Base-by-base conservation (phyloP, 2,329 filamentous ascomycete species). In the Exophiala oligosperma region DNA sequence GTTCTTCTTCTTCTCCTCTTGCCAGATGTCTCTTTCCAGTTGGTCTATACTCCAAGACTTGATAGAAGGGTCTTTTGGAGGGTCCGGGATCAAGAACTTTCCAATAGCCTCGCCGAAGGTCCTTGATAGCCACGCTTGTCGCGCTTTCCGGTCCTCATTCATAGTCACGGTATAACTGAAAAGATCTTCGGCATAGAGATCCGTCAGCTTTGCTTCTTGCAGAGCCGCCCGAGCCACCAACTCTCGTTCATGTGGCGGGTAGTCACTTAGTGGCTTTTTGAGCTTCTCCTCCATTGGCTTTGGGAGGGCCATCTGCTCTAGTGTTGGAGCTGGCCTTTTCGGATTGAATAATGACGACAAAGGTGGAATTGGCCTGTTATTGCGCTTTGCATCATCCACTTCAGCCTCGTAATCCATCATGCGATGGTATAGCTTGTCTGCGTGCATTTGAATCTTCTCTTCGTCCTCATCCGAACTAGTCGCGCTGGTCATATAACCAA, bases 371-470 rank as follows among this genome's bases (percentile, higher is more conserved):
- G 77, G 74, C 40, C 64, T 52, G 24, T 75, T 74, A 40, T 74
- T 68, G 67, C 77, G 68, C 69, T 73, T 63, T 69, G 83, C 73
- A 73, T 85, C 81, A 63, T 89, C 84, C n/a, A 90, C 85, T 62
- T 82, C 83, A 21, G 79, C 80, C 74, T 99, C 93, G 71, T 96
- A 91, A 61, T 85, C 82, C 38, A 96, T 74, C 87, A 97, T 91
- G 66, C 89, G 85, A 69, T 93, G 89, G 74, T 92, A 99, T 41
- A 99, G 81, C 63, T 84, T 85, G 76, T 99, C 94, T 59, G 93
- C 93, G 73, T 97, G 92, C 87, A 97, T 91, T 75, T 97, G 94
- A 61, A 99, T 91, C 66, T 88, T 84, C 72, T 97, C 92, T 67
- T 96, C 90, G 52, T 90, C 82, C 29, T 86, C 81, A 46, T 88